These are phyloP conservation scores for Kitagawia praeruptora DNA, from an alignment of 129 eudicot species.

Conservation along the genomic window DNA sequence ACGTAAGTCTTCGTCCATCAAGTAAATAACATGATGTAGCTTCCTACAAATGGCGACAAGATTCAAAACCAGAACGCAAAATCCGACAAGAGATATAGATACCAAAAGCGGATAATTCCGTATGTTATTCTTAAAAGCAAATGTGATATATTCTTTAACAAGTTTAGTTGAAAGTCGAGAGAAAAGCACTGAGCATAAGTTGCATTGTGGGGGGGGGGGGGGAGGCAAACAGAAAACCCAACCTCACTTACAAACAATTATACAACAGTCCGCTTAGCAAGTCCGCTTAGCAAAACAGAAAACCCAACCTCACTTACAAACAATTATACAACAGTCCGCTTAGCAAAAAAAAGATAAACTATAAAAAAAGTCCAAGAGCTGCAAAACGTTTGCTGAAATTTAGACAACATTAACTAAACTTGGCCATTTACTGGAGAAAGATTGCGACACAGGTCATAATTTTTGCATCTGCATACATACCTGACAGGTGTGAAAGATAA, in stretches of 20 bases:
- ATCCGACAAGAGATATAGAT: no score
- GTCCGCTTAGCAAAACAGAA: background rate
- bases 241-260: background rate
- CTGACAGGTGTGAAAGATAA: slow-evolving; percentile 93
- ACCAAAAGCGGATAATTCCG: no score
- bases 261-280: no score
- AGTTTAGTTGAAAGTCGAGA: background rate
- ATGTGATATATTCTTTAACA: no score
- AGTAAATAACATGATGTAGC: no score
- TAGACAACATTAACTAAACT: background rate
- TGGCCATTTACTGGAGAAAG: background rate
- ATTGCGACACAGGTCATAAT: background rate
- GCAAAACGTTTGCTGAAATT: background rate
- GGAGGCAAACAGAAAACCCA: background rate
- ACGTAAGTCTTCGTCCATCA: no score
- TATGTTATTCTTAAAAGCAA: no score
- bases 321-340: no score
- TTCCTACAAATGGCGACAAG: no score
- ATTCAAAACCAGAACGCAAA: no score
- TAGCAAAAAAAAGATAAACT: no score
- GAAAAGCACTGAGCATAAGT: background rate
- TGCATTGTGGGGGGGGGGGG: background rate
- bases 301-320: background rate
- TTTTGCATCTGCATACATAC: slow-evolving; percentile 45
- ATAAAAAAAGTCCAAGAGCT: background rate